Evolutionary conservation across 2,329 filamentous ascomycete genomes (phyloP), one percentile per base, ranked within the genome.

Genomic region (Aspergillus flavus): DNA sequence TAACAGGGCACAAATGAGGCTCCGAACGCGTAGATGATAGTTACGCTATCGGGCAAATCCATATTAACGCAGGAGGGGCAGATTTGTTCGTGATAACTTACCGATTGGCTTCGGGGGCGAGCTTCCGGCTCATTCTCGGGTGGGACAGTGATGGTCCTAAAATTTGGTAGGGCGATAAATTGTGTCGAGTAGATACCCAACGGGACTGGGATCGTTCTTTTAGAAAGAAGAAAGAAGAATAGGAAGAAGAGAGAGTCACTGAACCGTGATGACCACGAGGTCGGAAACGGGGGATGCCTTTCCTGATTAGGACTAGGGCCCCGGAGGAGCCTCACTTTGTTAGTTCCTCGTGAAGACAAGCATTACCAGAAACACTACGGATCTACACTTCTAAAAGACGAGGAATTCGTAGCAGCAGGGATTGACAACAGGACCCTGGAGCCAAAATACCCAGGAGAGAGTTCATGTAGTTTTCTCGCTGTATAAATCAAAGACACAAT

Each of bases 51-150:
- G 57, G 23, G 46, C 9, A 54, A 36, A 45, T 52, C 41, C 11
- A 43, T 59, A 59, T 26, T 53, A 46, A 58, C 7, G 21, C 39
- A 21, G 69, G 71, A 73, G 73, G 72, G 74, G 74, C 68, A 73
- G 64, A 67, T 60, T 65, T 64, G 39, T 54, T 61, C 63, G 56
- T 48, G 59, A 53, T 62, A 61, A 85, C 90, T 78, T 84, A 96
- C 93, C 93, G 91, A 87, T 98, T 98, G 85, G 97, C 94, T 91
- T 99, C 95, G 83, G 95, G 94, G 85, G 94, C 94, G 87, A 98
- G 91, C 89, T 97, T 98, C 68, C 77, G 76, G 76, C 77, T 79
- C 77, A 79, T 79, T 74, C 77, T 79, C 71, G 71, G 73, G 70
- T 61, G 71, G 67, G 62, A 67, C 50, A 60, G 34, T 62, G 62